Evolutionary conservation across 306 rosid species (phyloP), one percentile per base, ranked within the genome.

Genomic region (Dryas alaskensis): DNA sequence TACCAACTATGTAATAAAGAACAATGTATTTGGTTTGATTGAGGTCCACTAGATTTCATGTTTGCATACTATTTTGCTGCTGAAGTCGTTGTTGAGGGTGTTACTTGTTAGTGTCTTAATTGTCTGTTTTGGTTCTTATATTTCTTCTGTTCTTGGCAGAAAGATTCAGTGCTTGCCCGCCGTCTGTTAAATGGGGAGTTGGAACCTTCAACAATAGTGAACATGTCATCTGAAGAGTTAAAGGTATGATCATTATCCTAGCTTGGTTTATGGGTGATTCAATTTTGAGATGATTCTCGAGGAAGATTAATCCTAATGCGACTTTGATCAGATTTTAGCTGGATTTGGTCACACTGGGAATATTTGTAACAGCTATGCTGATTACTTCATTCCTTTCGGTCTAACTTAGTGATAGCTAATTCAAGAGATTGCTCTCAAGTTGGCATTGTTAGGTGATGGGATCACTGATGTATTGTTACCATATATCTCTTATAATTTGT

Each of bases 191-290:
- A 83, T 69, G 93, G 92, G 78, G 99, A 90, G 79, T 64, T 95
- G 90, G 92, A 92, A 71, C 96, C 99, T 16, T 78, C 88, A 46
- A 92, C 87, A 82, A 84, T 92, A 63, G 63, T 92, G 72, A 95
- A 78, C 67, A 95, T 95, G 99, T 82, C 98, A 67, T 93, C 98
- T 60, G 84, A n/a, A 69, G 99, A 95, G 81, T 80, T 95, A 69
- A 95, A 88, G 99, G 99, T 95, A 78, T 57, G 81, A 27, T 77
- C 48, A 77, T 46, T 46, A 42, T 60, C 45, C 16, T 10, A 43
- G 58, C 22, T 67, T 76, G 10, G 51, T 70, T 70, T 68, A 57
- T 59, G 45, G 55, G 19, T 54, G 64, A 22, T 51, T 58, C 31
- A 65, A 6, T 65, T 39, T 51, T 27, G 31, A 12, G n/a, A 14